A percentile compares a stretch with the other conserved stretches of the same genome.
Conservation (phyloP, 2,329 filamentous ascomycete genomes). For the Trichoderma sp. region DNA sequence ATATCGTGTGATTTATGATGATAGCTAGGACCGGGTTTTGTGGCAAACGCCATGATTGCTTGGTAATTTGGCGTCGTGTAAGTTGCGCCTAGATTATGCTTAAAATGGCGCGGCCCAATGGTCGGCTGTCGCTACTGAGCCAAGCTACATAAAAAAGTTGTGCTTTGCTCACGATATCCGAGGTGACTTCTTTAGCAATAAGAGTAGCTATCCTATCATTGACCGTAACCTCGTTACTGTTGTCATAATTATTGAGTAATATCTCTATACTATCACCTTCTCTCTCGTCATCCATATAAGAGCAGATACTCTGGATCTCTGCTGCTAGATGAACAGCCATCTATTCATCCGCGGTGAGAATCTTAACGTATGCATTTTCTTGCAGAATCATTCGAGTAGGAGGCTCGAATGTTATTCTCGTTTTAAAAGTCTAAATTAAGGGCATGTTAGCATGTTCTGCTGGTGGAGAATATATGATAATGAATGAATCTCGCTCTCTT, state of each 20-base stretch:
- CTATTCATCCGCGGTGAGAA: too few relatives aligned
- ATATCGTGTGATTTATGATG: not conserved
- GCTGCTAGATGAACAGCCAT: too few relatives aligned
- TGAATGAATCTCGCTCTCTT: not conserved
- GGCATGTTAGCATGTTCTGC: too few relatives aligned
- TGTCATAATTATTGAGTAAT: not conserved
- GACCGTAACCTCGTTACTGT: not conserved
- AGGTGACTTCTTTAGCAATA: not conserved
- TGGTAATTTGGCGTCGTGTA: not conserved
- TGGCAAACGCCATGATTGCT: not conserved
- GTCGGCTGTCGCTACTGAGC: not conserved
- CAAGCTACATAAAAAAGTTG: not conserved
- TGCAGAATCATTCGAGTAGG: too few relatives aligned
- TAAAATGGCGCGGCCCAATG: not conserved
- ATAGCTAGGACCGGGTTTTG: not conserved
- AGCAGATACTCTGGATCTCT: too few relatives aligned
- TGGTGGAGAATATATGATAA: not conserved
- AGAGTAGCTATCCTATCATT: not conserved
- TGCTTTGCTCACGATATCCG: not conserved
- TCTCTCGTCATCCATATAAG: too few relatives aligned
- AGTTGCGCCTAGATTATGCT: conserved; percentile 4
- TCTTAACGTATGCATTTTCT: too few relatives aligned
- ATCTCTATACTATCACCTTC: not conserved
- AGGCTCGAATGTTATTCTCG: too few relatives aligned
- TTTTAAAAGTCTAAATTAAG: too few relatives aligned